Base-by-base conservation (phyloP, 306 rosid species). In the Prunus davidiana region DNA sequence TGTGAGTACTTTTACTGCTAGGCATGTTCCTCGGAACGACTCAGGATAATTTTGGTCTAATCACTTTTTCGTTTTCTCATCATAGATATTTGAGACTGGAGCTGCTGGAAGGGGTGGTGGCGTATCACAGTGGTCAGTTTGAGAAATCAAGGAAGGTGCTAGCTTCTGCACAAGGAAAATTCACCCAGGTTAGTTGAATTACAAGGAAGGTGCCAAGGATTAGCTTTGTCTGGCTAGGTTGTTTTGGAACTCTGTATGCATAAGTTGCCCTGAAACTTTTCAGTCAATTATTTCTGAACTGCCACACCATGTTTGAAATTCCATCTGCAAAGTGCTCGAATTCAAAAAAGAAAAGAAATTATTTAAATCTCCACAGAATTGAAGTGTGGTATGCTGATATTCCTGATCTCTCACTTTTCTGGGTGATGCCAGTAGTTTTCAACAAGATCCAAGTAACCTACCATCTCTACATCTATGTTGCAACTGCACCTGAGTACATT, bases 71-170 rank as follows among this genome's bases (percentile, higher is more conserved):
- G 24, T 66, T 72, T 47, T 72, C 68, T 77, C 14, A 67, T 20
- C 45, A 20, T 67, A 95, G 98, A 82, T 85, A 81, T 84, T 88
- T 95, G 85, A 90, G 97, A 80, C 86, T 95, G 51, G 97, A 95
- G 87, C 84, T 95, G 72, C 88, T 95, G 78, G 98, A 95, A 85
- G 97, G 97, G 68, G 96, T 92, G 71, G 96, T 93, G 76, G 96
- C 98, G 18, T 95, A 87, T 86, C 97, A 95, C 66, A 81, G 80
- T 73, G 94, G 93, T 65, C 90, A 82, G 76, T 79, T 87, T 76
- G 97, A 85, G 61, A 89, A 86, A 84, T 85, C 96, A 28, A 87
- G 85, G 71, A 71, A 78, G 74, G 88, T 86, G 61, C 77, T 95
- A 81, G 71, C 79, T 69, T 84, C 92, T 22, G 98, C 98, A 28